Evolutionary conservation across 2,329 filamentous ascomycete species (phyloP), one percentile per base, ranked within the genome.

Genomic region (Alternaria viburni): DNA sequence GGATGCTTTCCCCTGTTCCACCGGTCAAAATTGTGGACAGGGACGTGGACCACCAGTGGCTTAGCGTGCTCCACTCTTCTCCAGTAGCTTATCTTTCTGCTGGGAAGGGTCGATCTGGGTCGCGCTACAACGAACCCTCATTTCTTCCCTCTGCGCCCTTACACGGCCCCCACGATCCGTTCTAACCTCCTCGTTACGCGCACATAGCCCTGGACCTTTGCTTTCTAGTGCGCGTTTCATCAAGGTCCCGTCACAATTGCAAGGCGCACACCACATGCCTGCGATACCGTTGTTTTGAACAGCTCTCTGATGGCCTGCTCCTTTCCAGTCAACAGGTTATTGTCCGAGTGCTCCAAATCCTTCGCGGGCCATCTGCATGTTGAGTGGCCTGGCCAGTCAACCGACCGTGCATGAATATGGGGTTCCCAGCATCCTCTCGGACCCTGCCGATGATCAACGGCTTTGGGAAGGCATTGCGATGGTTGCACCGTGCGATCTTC

Each of bases 81-180:
- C 59, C 59, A 65, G 61, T 69, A 68, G 68, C 61, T 56, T 67
- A 68, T 54, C 54, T 58, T 60, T 41, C n/a, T 54, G 49, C 30
- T 58, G 49, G 50, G 58, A 54, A 45, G 52, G 52, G 67, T 59
- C 62, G 67, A 69, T 67, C 66, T 54, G 64, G 60, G 61, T 57
- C 52, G 44, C 59, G 55, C 64, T 67, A 68, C 46, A 51, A 60
- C 46, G 52, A 67, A 65, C 59, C 67, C 61, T 62, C 66, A 60
- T 64, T 57, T 64, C 60, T 59, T 56, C 52, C 45, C 54, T 66
- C 32, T 60, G 58, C 56, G 65, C 58, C 62, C 50, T 58, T 36
- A 54, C 43, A 46, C 62, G 56, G 59, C 54, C 67, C 56, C 62
- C 60, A 58, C 45, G 44, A 57, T 55, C 64, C 57, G 61, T 67